phyloP scores from a whole-genome alignment of 768 basidiomycete genomes.

The Infundibulicybe gibba region DNA sequence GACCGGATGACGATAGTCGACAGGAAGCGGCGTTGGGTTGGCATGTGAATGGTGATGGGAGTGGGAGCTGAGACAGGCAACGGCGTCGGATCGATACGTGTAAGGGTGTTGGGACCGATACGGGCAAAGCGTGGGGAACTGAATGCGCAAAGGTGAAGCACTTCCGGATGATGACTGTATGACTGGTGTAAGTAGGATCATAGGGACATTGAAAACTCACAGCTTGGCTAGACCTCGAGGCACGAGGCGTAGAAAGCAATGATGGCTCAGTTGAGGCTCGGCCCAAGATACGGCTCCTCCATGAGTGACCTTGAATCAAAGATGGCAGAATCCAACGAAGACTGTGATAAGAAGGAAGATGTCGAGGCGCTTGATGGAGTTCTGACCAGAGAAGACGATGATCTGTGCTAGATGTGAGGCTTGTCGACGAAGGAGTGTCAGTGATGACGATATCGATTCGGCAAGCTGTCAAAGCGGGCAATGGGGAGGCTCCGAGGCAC shows the following conservation, averaged over 20 bases:
- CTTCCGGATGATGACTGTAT: slow-evolving; percentile 1
- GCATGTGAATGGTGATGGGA: too few species aligned
- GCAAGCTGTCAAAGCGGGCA: slow-evolving; percentile 34
- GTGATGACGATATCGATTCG: slow-evolving; percentile 6
- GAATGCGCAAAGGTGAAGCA: slow-evolving; percentile 5
- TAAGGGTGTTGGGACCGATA: background rate
- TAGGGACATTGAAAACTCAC: slow-evolving; percentile 24
- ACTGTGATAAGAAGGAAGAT: slow-evolving; percentile 38
- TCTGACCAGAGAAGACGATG: slow-evolving; percentile 31
- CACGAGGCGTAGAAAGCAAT: slow-evolving; percentile 42
- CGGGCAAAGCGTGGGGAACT: slow-evolving; percentile 9
- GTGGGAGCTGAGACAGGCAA: slow-evolving; percentile 10
- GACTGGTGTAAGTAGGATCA: background rate
- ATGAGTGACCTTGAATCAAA: slow-evolving; percentile 29
- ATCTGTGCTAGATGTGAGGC: slow-evolving; percentile 18
- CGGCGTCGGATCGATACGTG: slow-evolving; percentile 9
- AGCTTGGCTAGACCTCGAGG: slow-evolving; percentile 17
- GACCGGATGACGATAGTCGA: slow-evolving; percentile 19
- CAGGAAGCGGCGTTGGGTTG: slow-evolving; percentile 13
- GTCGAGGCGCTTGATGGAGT: slow-evolving; percentile 32
- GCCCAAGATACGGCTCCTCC: slow-evolving; percentile 21
- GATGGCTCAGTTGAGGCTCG: slow-evolving; percentile 45
- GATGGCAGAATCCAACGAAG: slow-evolving; percentile 37
- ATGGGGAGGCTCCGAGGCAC: slow-evolving; percentile 24
- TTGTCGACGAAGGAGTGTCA: slow-evolving; percentile 4